A percentile compares a stretch with the other conserved stretches of the same genome.
Conservation (phyloP, 257 asterid species). For the Plantago major region DNA sequence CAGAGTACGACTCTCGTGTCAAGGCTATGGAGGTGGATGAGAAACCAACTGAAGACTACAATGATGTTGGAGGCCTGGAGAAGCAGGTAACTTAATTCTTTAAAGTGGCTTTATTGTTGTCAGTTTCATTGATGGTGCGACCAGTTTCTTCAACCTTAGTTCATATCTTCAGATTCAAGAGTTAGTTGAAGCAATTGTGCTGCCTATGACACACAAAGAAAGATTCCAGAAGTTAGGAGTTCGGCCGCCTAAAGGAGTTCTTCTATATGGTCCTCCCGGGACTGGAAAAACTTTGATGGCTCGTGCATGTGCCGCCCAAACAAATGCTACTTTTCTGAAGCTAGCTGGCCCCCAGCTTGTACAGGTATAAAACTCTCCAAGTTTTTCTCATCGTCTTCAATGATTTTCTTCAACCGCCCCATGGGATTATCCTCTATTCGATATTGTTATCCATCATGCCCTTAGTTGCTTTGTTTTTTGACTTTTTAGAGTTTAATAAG, state of each 20-base stretch:
- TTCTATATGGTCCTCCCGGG: conserved; percentile 83
- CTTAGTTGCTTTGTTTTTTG: not conserved
- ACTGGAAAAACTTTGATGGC: conserved; percentile 83
- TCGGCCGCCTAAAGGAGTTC: conserved; percentile 82
- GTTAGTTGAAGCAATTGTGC: conserved; percentile 75
- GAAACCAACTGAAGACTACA: conserved; percentile 97
- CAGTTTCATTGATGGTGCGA: conserved; percentile 2
- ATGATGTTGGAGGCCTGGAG: conserved; percentile 94
- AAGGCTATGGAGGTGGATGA: conserved; percentile 99
- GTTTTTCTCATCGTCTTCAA: not conserved
- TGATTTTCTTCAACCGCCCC: conserved; percentile 7
- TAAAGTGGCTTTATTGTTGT: not conserved
- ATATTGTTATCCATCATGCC: not conserved
- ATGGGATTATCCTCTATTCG: conserved; percentile 3
- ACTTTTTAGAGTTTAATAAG: not conserved
- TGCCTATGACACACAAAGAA: conserved; percentile 83
- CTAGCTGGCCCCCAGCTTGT: conserved; percentile 79
- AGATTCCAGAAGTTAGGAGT: conserved; percentile 68
- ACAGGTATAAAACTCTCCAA: conserved; percentile 37
- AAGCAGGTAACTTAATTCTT: conserved; percentile 55
- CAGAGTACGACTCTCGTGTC: conserved; percentile 94
- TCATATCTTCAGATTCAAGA: conserved; percentile 57
- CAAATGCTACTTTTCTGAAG: conserved; percentile 75
- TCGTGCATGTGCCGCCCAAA: conserved; percentile 79
- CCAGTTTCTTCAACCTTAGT: not conserved